Evolutionary conservation across 2,329 filamentous ascomycete genomes (phyloP).

Genomic region (Zasmidium angulare): DNA sequence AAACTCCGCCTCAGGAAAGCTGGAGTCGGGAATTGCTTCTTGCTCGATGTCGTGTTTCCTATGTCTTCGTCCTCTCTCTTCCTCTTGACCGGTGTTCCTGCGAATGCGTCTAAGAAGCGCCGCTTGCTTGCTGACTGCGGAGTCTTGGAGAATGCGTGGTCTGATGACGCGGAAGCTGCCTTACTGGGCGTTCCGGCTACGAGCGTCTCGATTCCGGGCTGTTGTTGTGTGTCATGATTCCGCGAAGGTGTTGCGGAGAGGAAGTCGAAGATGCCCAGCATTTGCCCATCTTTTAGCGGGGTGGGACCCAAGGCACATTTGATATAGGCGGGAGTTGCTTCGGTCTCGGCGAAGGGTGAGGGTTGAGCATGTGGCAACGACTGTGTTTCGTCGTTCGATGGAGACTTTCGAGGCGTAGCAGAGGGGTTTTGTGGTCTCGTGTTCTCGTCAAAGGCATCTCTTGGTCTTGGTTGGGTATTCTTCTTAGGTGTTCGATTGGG

Average conservation of each 20-base stretch:
- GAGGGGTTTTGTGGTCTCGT: slow-evolving; percentile 9
- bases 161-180: slow-evolving; percentile 10
- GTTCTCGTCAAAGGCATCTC: slow-evolving; percentile 17
- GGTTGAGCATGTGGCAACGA: slow-evolving; percentile 1
- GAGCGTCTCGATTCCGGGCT: slow-evolving; percentile 34
- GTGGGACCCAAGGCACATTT: slow-evolving; percentile 64
- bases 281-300: slow-evolving; percentile 74
- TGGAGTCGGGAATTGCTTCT: slow-evolving; percentile 62
- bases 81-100: slow-evolving; percentile 59
- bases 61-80: slow-evolving; percentile 40
- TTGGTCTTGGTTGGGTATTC: slow-evolving; percentile 15
- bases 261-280: slow-evolving; percentile 75
- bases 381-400: slow-evolving; percentile 13
- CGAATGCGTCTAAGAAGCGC: slow-evolving; percentile 62
- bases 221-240: slow-evolving; percentile 24
- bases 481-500: slow-evolving; percentile 45
- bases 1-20: slow-evolving; percentile 63
- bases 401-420: slow-evolving; percentile 22
- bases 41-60: slow-evolving; percentile 30
- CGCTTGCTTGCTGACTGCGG: slow-evolving; percentile 59
- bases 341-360: slow-evolving; percentile 30
- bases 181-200: slow-evolving; percentile 43
- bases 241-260: slow-evolving; percentile 44
- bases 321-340: slow-evolving; percentile 34
- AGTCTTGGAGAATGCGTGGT: slow-evolving; percentile 37